These are phyloP conservation scores for Odontarrhena argentea DNA, from an alignment of 345 rosid genomes.

Conservation along the genomic window DNA sequence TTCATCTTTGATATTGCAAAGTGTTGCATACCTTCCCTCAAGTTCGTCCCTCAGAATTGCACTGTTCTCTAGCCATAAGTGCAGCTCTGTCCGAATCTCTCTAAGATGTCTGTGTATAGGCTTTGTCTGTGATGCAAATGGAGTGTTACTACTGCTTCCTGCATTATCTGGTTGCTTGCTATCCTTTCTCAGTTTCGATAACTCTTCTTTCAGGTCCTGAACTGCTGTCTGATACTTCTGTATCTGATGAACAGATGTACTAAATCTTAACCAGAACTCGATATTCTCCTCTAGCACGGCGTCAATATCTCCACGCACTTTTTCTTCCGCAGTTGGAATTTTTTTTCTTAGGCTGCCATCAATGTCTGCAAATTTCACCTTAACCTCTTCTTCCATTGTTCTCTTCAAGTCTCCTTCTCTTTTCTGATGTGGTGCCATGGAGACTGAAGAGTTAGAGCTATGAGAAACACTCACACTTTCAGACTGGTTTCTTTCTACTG, in stretches of 20 bases:
- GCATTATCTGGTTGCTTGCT: conserved; percentile 38
- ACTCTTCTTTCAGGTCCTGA: conserved; percentile 62
- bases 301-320: conserved; percentile 69
- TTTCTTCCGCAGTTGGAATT: conserved; percentile 52
- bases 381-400: conserved; percentile 27
- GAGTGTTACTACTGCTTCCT: conserved; percentile 17
- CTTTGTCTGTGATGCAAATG: conserved; percentile 50
- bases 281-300: conserved; percentile 78
- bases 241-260: conserved; percentile 72
- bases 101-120: conserved; percentile 67
- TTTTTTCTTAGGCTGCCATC: conserved; percentile 23
- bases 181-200: conserved; percentile 43
- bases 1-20: conserved; percentile 66
- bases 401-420: conserved; percentile 21
- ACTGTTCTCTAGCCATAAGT: conserved; percentile 80
- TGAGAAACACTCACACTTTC: conserved; percentile 29
- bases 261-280: conserved; percentile 96
- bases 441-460: conserved; percentile 23
- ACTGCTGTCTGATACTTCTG: conserved; percentile 66
- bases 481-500: conserved; percentile 21
- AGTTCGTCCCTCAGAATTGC: conserved; percentile 67
- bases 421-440: conserved; percentile 22
- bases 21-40: conserved; percentile 50
- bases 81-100: conserved; percentile 70
- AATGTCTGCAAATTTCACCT: conserved; percentile 22